These are phyloP conservation scores for Ananas comosus DNA, from an alignment of 176 grass and related monocot species.

Conservation along the genomic window DNA sequence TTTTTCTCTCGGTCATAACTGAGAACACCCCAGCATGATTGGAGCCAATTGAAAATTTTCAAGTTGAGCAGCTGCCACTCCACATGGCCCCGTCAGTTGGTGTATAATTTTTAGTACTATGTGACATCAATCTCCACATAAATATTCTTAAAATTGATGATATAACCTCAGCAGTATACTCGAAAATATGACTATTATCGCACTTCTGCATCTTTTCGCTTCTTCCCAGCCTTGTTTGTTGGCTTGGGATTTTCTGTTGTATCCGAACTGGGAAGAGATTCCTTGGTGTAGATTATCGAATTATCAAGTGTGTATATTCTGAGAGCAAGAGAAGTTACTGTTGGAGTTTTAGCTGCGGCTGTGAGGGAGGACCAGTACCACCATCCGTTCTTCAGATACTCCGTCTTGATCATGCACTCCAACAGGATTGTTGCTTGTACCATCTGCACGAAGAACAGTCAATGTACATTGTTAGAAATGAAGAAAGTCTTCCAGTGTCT, in stretches of 20 bases:
- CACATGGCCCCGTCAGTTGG: too few species aligned
- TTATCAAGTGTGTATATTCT: constrained; percentile 79
- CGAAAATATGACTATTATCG: constrained; percentile 16
- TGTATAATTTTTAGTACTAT: neutral
- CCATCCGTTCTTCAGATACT: constrained; percentile 79
- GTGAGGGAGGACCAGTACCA: constrained; percentile 95
- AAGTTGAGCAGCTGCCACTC: too few species aligned
- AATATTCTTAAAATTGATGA: constrained; percentile 1
- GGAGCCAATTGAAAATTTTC: too few species aligned
- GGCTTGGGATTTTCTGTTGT: constrained; percentile 7
- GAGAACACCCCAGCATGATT: too few species aligned
- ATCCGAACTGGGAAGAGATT: constrained; percentile 18
- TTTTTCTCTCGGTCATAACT: neutral
- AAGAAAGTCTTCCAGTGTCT: constrained; percentile 9
- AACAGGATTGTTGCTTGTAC: constrained; percentile 61
- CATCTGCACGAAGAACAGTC: constrained; percentile 45
- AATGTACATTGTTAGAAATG: constrained; percentile 20
- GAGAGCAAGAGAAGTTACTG: constrained; percentile 63
- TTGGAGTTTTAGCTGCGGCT: constrained; percentile 70
- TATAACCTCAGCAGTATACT: constrained; percentile 20
- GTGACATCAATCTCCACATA: neutral
- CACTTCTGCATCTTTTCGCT: constrained; percentile 34
- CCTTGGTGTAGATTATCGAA: constrained; percentile 65
- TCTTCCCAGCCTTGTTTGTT: constrained; percentile 32
- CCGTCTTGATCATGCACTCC: constrained; percentile 68